These are phyloP conservation scores for Phytophthora palmivora DNA, from an alignment of 352 stramenopile species.

Conservation along the genomic window DNA sequence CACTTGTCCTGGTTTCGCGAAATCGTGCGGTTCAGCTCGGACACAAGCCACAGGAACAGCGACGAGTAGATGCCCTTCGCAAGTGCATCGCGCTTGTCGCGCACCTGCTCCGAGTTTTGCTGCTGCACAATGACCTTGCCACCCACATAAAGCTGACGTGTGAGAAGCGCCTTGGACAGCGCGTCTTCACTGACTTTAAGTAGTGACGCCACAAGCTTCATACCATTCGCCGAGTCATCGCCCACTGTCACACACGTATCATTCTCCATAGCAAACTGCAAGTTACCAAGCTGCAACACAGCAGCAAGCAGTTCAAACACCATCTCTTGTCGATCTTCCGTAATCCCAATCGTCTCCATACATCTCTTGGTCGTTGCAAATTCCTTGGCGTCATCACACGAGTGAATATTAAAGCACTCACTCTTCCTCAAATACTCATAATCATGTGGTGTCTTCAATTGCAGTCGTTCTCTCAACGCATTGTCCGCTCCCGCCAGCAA, in stretches of 20 bases:
- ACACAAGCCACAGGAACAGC: constrained; percentile 92
- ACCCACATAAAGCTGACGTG: constrained; percentile 86
- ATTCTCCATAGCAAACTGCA: constrained; percentile 87
- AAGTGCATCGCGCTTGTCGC: constrained; percentile 89
- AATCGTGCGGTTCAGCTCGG: constrained; percentile 91
- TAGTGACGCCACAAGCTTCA: constrained; percentile 76
- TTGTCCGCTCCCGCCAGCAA: constrained; percentile 83
- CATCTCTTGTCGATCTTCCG: constrained; percentile 72
- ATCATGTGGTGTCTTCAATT: constrained; percentile 76
- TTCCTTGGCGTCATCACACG: constrained; percentile 80
- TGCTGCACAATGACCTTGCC: constrained; percentile 92
- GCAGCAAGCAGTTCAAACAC: constrained; percentile 90
- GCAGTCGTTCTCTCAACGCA: constrained; percentile 65
- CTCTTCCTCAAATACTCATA: constrained; percentile 92
- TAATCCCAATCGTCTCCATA: constrained; percentile 91
- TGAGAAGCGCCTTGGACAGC: constrained; percentile 78
- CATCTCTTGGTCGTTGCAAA: constrained; percentile 86
- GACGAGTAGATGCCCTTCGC: constrained; percentile 95
- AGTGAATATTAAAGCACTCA: constrained; percentile 84
- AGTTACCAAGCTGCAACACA: constrained; percentile 89
- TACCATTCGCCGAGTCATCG: constrained; percentile 48
- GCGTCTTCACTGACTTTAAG: constrained; percentile 82
- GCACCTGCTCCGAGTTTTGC: constrained; percentile 88
- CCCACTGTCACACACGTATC: constrained; percentile 72
- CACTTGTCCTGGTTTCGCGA: constrained; percentile 82